Base-by-base conservation (phyloP, 2,329 filamentous ascomycete species). In the Clonostachys rosea region DNA sequence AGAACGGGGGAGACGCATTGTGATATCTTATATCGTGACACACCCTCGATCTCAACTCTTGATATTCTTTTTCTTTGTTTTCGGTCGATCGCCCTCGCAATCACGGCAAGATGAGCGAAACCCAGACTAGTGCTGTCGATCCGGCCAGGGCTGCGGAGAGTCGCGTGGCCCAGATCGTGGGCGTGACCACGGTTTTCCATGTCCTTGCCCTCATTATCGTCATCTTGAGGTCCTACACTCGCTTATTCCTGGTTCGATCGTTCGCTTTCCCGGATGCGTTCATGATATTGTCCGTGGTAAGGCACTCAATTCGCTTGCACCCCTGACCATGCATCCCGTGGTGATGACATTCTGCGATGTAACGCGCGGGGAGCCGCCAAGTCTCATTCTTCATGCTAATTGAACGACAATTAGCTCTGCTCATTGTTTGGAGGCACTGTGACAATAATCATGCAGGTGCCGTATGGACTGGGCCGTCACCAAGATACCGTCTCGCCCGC, bases 381-480 rank as follows among this genome's bases (percentile, higher is more conserved):
- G 24, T 30, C 24, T 30, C 24, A 9, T 30, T 30, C 24, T 8
- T 10, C 9, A 8, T 30, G 24, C 24, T 17, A 10, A 14, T 42
- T 18, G 17, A 17, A n/a, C 33, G 34, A 33, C 20, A 41, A 42
- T 13, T 47, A 65, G 62, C 18, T 60, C 1, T 62, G 59, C 42
- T 54, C 62, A 16, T 43, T 60, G 5, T 56, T 49, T 14, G 63
- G 61, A 10, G 59, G 53, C 51, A 50, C 54, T 7, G 53, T 57
- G 24, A 30, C 24, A 48, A 75, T 78, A 49, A 57, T 71, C 8
- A 59, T 68, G 14, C 68, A 76, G 53, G 62, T 62, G 2, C 54
- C 67, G 5, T 60, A 73, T 49, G 76, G 74, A 4, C 56, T 79
- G 7, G 77, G 76, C 8, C 66, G 61, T 42, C 74, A 77, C 50